Conservation (phyloP, 495 filamentous ascomycete genomes). For the Talaromyces stipitatus region DNA sequence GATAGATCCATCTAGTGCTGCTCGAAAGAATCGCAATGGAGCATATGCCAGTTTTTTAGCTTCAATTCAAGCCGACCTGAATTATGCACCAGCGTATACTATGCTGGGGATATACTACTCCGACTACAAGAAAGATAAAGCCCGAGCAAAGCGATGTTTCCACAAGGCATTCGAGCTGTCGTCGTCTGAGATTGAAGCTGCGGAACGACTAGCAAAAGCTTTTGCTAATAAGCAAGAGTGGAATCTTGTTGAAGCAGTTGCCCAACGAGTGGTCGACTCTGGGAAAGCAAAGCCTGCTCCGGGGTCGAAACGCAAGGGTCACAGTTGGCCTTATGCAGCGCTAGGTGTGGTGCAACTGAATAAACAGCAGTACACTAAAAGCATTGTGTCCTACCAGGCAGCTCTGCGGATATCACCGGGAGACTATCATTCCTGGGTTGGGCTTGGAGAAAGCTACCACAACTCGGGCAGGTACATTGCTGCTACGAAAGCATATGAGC, state of each 20-base stretch:
- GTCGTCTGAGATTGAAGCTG: conserved; percentile 74
- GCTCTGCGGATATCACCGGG: conserved; percentile 75
- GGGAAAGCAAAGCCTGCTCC: conserved; percentile 83
- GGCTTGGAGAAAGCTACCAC: conserved; percentile 91
- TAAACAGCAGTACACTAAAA: conserved; percentile 80
- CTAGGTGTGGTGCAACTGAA: conserved; percentile 95
- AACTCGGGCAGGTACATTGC: conserved; percentile 88
- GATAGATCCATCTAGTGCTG: conserved; percentile 56
- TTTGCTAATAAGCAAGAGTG: conserved; percentile 90
- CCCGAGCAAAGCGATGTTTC: conserved; percentile 80
- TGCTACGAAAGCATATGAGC: conserved; percentile 81
- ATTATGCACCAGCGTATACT: conserved; percentile 87
- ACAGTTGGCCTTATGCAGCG: conserved; percentile 96
- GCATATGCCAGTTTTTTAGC: conserved; percentile 79
- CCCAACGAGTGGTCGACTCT: conserved; percentile 86
- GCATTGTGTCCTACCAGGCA: conserved; percentile 83
- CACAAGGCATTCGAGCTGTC: conserved; percentile 97
- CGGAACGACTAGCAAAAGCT: conserved; percentile 72
- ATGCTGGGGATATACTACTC: conserved; percentile 91
- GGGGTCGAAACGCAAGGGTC: conserved; percentile 80
- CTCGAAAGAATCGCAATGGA: conserved; percentile 67
- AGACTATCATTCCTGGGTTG: conserved; percentile 94
- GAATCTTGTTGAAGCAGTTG: conserved; percentile 90
- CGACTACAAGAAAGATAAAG: conserved; percentile 81
- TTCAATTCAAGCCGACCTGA: conserved; percentile 79